A percentile compares a stretch with the other conserved stretches of the same genome.
phyloP scores from a whole-genome alignment of 768 basidiomycete species.

The Strobilomyces echinocephalus region DNA sequence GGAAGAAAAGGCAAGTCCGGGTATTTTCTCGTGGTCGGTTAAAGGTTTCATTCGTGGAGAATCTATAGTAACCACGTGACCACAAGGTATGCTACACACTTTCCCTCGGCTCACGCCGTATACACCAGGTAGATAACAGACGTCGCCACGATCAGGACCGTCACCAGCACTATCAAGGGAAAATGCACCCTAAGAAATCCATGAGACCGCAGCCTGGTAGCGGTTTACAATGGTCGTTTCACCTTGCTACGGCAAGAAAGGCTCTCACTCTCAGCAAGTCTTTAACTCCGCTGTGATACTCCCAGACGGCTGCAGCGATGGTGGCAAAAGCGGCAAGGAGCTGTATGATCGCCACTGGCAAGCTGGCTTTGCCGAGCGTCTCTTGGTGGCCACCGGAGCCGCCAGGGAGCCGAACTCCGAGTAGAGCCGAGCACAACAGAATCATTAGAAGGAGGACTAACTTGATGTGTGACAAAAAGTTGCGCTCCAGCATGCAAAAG shows the following conservation, averaged over 20 bases:
- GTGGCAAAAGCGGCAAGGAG: slow-evolving; percentile 49
- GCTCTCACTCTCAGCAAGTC: slow-evolving; percentile 56
- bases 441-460: slow-evolving; percentile 61
- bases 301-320: slow-evolving; percentile 58
- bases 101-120: slow-evolving; percentile 1
- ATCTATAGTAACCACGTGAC: slow-evolving; percentile 19
- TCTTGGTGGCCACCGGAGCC: slow-evolving; percentile 22
- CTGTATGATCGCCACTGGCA: slow-evolving; percentile 52
- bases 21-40: slow-evolving; percentile 23
- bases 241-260: slow-evolving; percentile 57
- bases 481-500: slow-evolving; percentile 76
- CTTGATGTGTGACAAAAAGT: slow-evolving; percentile 64
- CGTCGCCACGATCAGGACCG: slow-evolving; percentile 45
- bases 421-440: slow-evolving; percentile 58
- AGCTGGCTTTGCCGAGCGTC: slow-evolving; percentile 26
- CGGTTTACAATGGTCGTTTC: slow-evolving; percentile 20
- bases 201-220: slow-evolving; percentile 3
- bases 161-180: slow-evolving; percentile 47
- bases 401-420: slow-evolving; percentile 54
- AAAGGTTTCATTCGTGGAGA: slow-evolving; percentile 1
- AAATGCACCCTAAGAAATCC: slow-evolving; percentile 42
- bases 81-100: neutral
- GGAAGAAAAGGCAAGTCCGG: slow-evolving; percentile 8
- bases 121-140: slow-evolving; percentile 47
- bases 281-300: slow-evolving; percentile 55